Conservation (phyloP, 2,329 filamentous ascomycete species). For the Proliferodiscus dingleyae region DNA sequence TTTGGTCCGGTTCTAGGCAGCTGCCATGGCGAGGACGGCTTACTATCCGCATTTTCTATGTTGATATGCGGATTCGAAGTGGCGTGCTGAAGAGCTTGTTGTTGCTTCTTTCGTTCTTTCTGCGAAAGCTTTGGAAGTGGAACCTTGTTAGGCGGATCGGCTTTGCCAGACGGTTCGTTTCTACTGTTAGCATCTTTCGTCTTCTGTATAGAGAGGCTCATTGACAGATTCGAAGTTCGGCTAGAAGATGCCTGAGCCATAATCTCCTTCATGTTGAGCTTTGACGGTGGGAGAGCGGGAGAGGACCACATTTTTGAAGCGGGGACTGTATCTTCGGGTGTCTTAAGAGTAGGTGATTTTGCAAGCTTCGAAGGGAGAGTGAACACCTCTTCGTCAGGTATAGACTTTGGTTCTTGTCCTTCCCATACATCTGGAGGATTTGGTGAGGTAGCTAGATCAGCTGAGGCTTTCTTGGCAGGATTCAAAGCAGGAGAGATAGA, state of each 20-base stretch:
- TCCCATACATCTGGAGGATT: constrained; percentile 16
- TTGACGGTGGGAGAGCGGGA: constrained; percentile 25
- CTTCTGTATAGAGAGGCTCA: constrained; percentile 48
- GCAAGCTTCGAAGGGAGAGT: constrained; percentile 4
- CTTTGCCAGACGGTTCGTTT: neutral
- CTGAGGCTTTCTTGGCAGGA: constrained; percentile 4
- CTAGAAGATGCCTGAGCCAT: constrained; percentile 62
- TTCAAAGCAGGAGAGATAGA: constrained; percentile 11
- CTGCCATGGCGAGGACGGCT: constrained; percentile 60
- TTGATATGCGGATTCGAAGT: constrained; percentile 36
- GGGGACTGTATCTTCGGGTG: neutral
- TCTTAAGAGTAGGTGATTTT: constrained; percentile 1
- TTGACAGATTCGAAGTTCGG: constrained; percentile 47
- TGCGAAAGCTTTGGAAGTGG: constrained; percentile 69
- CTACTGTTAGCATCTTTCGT: constrained; percentile 18
- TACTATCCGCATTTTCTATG: constrained; percentile 42
- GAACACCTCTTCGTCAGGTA: constrained; percentile 6
- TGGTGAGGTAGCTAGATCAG: neutral
- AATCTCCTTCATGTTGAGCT: constrained; percentile 67
- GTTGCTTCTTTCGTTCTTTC: constrained; percentile 83
- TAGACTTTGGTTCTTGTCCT: constrained; percentile 5
- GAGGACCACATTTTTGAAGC: constrained; percentile 30
- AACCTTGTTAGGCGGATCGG: constrained; percentile 31
- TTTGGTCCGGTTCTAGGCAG: constrained; percentile 44
- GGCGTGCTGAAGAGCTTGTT: constrained; percentile 43